Conservation (phyloP, 345 rosid species). For the Hibiscus tridactylites region DNA sequence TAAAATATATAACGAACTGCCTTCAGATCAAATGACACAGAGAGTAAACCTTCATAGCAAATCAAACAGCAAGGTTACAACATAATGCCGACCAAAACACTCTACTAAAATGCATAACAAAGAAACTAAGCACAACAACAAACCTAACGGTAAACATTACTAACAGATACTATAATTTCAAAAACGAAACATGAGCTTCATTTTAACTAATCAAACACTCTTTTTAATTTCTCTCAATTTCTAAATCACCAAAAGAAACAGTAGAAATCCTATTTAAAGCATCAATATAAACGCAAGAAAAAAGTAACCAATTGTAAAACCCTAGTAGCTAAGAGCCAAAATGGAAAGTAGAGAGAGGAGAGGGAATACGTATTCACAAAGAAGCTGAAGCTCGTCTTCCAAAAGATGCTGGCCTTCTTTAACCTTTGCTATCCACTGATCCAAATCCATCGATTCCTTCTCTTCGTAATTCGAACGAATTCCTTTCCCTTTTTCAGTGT, state of each 20-base stretch:
- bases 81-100: background rate
- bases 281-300: background rate
- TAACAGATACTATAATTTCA: background rate
- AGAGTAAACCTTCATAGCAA: background rate
- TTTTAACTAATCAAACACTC: background rate
- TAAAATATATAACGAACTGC: background rate
- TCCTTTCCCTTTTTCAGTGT: background rate
- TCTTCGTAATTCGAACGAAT: background rate
- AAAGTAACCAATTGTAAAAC: background rate
- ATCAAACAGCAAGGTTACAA: background rate
- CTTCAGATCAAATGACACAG: background rate
- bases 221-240: background rate
- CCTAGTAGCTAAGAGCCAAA: background rate
- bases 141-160: background rate
- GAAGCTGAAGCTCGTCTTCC: slow-evolving; percentile 97
- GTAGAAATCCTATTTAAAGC: slow-evolving; percentile 12
- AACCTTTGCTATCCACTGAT: slow-evolving; percentile 93
- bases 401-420: slow-evolving; percentile 91
- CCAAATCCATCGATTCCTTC: slow-evolving; percentile 69
- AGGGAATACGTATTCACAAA: slow-evolving; percentile 75
- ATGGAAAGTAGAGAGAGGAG: slow-evolving; percentile 2
- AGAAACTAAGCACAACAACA: background rate
- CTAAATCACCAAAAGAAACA: background rate
- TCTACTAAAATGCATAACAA: background rate
- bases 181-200: background rate